These are phyloP conservation scores for Drechmeria coniospora DNA, from an alignment of 2,329 filamentous ascomycete genomes.

Conservation along the genomic window DNA sequence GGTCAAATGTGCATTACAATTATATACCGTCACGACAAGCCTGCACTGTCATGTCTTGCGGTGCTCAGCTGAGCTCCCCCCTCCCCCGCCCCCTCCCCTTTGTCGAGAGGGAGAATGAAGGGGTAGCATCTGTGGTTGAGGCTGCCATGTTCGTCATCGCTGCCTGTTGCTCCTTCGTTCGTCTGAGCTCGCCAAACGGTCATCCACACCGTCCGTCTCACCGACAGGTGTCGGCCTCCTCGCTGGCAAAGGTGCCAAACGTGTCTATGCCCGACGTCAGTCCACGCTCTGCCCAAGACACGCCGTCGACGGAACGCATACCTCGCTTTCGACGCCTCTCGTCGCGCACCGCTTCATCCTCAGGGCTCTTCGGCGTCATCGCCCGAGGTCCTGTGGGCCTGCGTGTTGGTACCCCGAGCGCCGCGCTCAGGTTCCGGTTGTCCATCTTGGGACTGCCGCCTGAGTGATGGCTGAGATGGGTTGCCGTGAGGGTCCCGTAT, in stretches of 20 bases:
- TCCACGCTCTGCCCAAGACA: not conserved
- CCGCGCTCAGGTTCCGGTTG: slow-evolving; percentile 41
- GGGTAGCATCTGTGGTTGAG: no score
- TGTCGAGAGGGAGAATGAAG: no score
- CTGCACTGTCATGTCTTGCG: no score
- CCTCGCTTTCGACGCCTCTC: slow-evolving; percentile 42
- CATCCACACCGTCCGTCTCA: not conserved
- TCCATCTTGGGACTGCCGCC: slow-evolving; percentile 40
- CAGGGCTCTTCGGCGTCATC: slow-evolving; percentile 41
- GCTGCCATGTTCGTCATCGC: no score
- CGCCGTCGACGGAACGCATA: slow-evolving; percentile 17
- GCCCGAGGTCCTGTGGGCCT: slow-evolving; percentile 43
- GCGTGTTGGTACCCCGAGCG: slow-evolving; percentile 34
- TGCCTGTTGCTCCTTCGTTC: no score
- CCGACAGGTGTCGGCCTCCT: slow-evolving; percentile 19
- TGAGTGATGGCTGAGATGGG: slow-evolving; percentile 33
- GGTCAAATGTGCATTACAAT: no score
- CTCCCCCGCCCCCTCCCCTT: no score
- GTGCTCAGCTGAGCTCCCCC: no score
- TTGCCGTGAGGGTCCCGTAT: slow-evolving; percentile 32
- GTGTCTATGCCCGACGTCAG: slow-evolving; percentile 11
- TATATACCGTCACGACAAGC: no score
- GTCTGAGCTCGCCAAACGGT: not conserved
- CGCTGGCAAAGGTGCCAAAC: slow-evolving; percentile 18
- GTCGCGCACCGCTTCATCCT: slow-evolving; percentile 28